Evolutionary conservation across 371 early-diverging fungal species (phyloP).

Genomic region (Syncephalastrum sp.): DNA sequence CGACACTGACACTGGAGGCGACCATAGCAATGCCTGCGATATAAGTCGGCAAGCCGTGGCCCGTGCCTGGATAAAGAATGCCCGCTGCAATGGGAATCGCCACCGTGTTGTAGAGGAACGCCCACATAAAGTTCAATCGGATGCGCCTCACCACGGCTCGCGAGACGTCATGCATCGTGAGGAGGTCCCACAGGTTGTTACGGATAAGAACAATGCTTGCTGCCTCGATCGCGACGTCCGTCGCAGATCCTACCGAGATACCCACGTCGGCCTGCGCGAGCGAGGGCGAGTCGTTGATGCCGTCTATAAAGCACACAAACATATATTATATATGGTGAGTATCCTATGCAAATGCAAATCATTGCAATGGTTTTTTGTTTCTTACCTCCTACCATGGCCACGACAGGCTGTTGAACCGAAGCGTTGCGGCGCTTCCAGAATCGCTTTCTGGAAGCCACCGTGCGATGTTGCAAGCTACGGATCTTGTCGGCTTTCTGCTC

Average conservation of each 20-base stretch:
- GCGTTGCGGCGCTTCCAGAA: slow-evolving; percentile 8
- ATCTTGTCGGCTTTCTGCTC: slow-evolving; percentile 69
- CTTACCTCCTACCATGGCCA: slow-evolving; percentile 62
- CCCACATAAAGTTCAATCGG: slow-evolving; percentile 79
- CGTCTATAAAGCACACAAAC: slow-evolving; percentile 60
- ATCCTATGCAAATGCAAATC: too few species aligned
- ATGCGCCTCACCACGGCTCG: slow-evolving; percentile 67
- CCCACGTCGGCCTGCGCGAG: slow-evolving; percentile 88
- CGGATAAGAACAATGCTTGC: slow-evolving; percentile 74
- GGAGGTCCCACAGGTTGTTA: slow-evolving; percentile 67
- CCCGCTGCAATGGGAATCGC: slow-evolving; percentile 86
- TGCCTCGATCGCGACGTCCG: slow-evolving; percentile 81
- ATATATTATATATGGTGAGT: too few species aligned
- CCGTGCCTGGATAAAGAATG: slow-evolving; percentile 58
- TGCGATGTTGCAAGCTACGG: slow-evolving; percentile 53
- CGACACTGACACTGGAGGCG: slow-evolving; percentile 73
- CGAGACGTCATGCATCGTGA: slow-evolving; percentile 66
- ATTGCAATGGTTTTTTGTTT: background rate
- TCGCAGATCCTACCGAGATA: slow-evolving; percentile 75
- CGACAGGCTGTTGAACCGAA: slow-evolving; percentile 31
- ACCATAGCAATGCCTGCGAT: slow-evolving; percentile 87
- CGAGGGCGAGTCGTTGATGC: slow-evolving; percentile 94
- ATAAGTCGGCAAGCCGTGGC: slow-evolving; percentile 61
- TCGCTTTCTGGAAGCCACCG: slow-evolving; percentile 19
- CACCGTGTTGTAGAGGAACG: slow-evolving; percentile 73